Conservation (phyloP, 768 basidiomycete species). For the Pholiota conissans region DNA sequence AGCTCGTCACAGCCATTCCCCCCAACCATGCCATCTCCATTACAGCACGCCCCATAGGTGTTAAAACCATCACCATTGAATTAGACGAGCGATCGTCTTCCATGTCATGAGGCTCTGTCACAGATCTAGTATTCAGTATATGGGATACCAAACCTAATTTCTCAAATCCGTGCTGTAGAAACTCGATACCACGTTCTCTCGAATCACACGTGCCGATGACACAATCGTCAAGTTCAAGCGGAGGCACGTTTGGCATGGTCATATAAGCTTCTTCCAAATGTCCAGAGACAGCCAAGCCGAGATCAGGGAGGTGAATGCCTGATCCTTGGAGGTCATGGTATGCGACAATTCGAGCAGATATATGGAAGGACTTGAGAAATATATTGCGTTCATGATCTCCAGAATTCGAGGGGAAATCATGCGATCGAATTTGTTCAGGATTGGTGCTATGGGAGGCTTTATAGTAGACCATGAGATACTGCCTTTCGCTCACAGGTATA, state of each 20-base stretch:
- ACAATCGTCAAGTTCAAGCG: slow-evolving; percentile 35
- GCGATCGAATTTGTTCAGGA: slow-evolving; percentile 43
- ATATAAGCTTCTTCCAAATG: slow-evolving; percentile 53
- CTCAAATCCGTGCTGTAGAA: slow-evolving; percentile 76
- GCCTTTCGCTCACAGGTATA: slow-evolving; percentile 52
- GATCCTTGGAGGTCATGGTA: slow-evolving; percentile 72
- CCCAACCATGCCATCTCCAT: slow-evolving; percentile 60
- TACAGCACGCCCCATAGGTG: slow-evolving; percentile 53
- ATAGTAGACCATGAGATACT: slow-evolving; percentile 82
- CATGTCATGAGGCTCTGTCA: slow-evolving; percentile 19
- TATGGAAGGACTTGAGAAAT: slow-evolving; percentile 64
- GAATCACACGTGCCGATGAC: slow-evolving; percentile 64
- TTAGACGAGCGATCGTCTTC: slow-evolving; percentile 27
- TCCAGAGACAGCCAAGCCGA: slow-evolving; percentile 68
- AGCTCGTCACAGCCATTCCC: slow-evolving; percentile 52
- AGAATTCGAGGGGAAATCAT: slow-evolving; percentile 31
- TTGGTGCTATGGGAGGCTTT: slow-evolving; percentile 37
- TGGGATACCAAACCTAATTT: slow-evolving; percentile 67
- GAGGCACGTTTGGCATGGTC: slow-evolving; percentile 35
- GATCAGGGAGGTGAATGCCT: slow-evolving; percentile 71
- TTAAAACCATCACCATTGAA: slow-evolving; percentile 46
- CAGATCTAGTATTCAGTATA: slow-evolving; percentile 27
- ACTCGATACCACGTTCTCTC: slow-evolving; percentile 70
- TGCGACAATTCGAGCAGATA: slow-evolving; percentile 71
- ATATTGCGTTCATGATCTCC: slow-evolving; percentile 45